Base-by-base conservation (phyloP, 352 stramenopile genomes). In the Globisporangium heterothallicum region DNA sequence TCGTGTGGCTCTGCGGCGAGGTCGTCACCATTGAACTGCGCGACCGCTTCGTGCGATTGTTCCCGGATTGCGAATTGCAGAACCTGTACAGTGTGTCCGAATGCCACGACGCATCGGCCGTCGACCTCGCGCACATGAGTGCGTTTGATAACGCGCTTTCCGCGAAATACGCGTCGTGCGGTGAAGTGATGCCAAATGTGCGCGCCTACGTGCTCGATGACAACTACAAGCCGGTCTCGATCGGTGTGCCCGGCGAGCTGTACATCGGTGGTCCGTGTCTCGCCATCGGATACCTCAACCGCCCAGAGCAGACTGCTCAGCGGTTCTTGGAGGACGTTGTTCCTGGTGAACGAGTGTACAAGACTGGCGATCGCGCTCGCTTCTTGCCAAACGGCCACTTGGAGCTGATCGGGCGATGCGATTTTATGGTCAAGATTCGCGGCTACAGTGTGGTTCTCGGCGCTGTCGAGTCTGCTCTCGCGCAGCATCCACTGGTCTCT, bases 401-500 rank as follows among this genome's bases (percentile, higher is more conserved):
- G 5, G 90, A 97, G 64, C 79, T 98, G 29, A 84, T 97, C 30
- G 94, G 94, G 4, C 82, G 94, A 34, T 97, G 88, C 58, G 92
- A 97, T 67, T 97, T 96, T 53, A 97, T 98, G 89, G 88, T 98
- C 50, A 98, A 98, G 72, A 95, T 98, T 53, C 82, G 92, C 21
- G 94, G 94, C 36, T 98, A 97, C 64, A 96, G 87, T 40, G 88
- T 98, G 4, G 94, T 97, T 24, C 64, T 97, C 6, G 89, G 88
- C 26, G 92, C 91, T 16, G 78, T 98, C 2, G 90, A 97, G 63
- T 88, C 84, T 6, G 89, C 88, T 14, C 80, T 98, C 27, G 86
- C 84, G 29, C 75, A 92, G 64, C 88, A 94, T 45, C 65, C 74
- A 34, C 66, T 86, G 26, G 77, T 97, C 13, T 92, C 78, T 22